Evolutionary conservation across 2,329 filamentous ascomycete genomes (phyloP), one percentile per base, ranked within the genome.

Genomic region (Cytospora mali): DNA sequence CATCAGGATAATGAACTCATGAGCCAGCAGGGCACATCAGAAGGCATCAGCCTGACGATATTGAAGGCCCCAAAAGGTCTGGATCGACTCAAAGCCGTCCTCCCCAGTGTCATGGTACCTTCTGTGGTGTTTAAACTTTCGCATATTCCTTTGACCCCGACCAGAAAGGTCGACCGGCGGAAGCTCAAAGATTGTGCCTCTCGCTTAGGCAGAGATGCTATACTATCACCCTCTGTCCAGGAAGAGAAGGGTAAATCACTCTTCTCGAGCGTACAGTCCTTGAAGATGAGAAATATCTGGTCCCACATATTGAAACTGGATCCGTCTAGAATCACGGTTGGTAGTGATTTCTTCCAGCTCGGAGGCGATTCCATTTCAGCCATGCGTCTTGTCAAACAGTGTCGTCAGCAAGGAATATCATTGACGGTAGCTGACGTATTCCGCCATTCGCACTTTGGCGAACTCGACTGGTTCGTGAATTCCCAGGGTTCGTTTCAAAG

Each of bases 301-400:
- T 9, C 35, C 0, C 76, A 23, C 51, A 76, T 2, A 75, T 77
- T 29, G 77, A 75, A 48, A 76, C 81, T 6, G 79, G 76, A 0
- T 78, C 79, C 27, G 4, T 53, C 27, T 18, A 10, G 28, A 6
- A 49, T 50, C 42, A 35, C 52, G 18, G 63, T 67, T 31, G 53
- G 62, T 21, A 51, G 29, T 7, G 11, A 57, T 59, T 75, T 75
- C 64, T 68, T 75, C 54, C 58, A 61, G 4, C 51, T 73, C 1
- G 72, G 72, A 0, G 73, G 73, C 4, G 68, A 74, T 55, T 75
- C 72, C 0, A 62, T 73, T 25, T 48, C 55, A 4, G 70, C 71
- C 3, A 72, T 72, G 62, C 60, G 58, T 11, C 48, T 71, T 1
- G 67, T 69, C 4, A 39, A 39, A 18, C 10, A 9, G 9, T 39